Percentiles rank a stretch among this genome's conserved stretches.
phyloP scores from a whole-genome alignment of 1,284 basidiomycete species.

The Rhodotorula sp. region DNA sequence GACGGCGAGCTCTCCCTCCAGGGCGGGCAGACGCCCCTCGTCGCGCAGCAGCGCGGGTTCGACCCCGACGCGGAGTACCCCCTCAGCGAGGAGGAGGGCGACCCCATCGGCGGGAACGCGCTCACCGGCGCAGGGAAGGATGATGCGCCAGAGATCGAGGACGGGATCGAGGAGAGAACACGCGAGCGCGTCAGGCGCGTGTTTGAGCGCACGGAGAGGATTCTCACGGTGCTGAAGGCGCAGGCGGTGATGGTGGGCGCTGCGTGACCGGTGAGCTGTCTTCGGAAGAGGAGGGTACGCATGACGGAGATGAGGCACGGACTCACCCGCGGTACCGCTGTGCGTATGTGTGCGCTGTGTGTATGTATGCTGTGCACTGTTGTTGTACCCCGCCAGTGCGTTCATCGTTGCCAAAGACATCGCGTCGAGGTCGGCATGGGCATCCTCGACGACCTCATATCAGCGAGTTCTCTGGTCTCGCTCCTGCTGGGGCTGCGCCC shows the following conservation, averaged over 20 bases:
- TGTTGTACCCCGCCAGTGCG: not conserved
- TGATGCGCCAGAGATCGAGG: not conserved
- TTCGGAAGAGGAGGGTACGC: not conserved
- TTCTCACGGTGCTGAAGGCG: slow-evolving; percentile 4
- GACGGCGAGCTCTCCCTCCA: slow-evolving; percentile 18
- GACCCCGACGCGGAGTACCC: slow-evolving; percentile 36
- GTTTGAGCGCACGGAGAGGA: slow-evolving; percentile 22
- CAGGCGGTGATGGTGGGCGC: not conserved
- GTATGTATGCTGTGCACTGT: not conserved
- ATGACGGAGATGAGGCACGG: too few species aligned
- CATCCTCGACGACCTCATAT: too few species aligned
- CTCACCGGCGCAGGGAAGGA: not conserved
- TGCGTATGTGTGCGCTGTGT: not conserved
- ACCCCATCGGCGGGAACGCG: not conserved
- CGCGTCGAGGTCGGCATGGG: too few species aligned
- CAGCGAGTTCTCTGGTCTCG: too few species aligned
- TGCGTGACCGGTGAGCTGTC: not conserved
- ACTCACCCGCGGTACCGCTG: too few species aligned
- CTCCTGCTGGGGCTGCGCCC: too few species aligned
- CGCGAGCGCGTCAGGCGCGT: slow-evolving; percentile 19
- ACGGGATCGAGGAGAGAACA: slow-evolving; percentile 3
- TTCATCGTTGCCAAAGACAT: not conserved
- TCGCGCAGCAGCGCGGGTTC: slow-evolving; percentile 24
- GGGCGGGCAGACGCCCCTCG: slow-evolving; percentile 9
- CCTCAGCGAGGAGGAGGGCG: slow-evolving; percentile 18